Evolutionary conservation across 2,329 filamentous ascomycete species (phyloP), one percentile per base, ranked within the genome.

Genomic region (Nannizziopsis arthrosporioides): DNA sequence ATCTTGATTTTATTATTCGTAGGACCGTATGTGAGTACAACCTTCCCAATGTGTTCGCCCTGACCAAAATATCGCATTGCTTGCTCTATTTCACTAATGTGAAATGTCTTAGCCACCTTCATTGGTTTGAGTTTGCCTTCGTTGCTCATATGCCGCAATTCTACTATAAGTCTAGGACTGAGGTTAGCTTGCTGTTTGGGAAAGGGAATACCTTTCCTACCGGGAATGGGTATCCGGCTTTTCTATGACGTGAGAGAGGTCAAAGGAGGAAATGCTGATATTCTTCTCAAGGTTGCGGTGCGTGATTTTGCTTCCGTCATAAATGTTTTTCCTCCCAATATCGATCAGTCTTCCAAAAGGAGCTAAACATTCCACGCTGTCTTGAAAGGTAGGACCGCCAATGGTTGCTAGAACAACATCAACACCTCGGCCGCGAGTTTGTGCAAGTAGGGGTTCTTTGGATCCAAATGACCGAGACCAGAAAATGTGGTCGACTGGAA

Each of bases 321-420:
- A n/a, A n/a, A 45, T 15, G 18, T 51, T 42, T 1, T 19, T 17
- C 10, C 45, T 32, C n/a, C 53, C 51, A 10, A 56, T 43, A 14
- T 56, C 54, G 2, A 55, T 18, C 17, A 55, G 47, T 5, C 15
- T 30, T 2, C 54, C 54, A 42, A 51, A 51, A 2, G 14, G 22
- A 1, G 54, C 54, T 11, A 52, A 19, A 15, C 44, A 51, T 6
- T 40, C 9, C 46, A 42, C 51, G 9, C 41, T 40, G 2, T 27
- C 32, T 9, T 35, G 36, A 5, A 54, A 39, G 2, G 39, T 10
- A 6, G 51, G 42, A 5, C 53, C 54, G 27, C 42, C n/a, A 1
- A 53, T 40, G 10, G 51, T 54, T 22, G 54, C 53, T 1, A 55
- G 45, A 27, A 54, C 44, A 12, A 51, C 38, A 34, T 54, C 54